These are phyloP conservation scores for Biscogniauxia marginata DNA, from an alignment of 2,329 filamentous ascomycete genomes.

Conservation along the genomic window DNA sequence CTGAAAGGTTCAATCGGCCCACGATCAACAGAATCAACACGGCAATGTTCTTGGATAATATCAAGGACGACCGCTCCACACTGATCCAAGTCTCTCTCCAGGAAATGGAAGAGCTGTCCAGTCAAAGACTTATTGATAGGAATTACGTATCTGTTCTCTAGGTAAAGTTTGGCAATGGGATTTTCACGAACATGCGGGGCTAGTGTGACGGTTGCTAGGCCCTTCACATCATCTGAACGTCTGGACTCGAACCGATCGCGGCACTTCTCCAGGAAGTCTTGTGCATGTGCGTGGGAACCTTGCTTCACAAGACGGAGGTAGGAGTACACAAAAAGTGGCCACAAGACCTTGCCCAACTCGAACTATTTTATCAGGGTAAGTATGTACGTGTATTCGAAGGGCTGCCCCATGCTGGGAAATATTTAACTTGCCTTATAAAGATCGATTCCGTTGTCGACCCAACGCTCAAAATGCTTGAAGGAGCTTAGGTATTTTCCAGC, in stretches of 20 bases:
- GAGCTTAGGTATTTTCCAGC: slow-evolving; percentile 71
- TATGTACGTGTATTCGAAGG: not conserved
- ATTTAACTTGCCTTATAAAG: slow-evolving; percentile 85
- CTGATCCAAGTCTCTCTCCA: slow-evolving; percentile 81
- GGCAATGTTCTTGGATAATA: slow-evolving; percentile 63
- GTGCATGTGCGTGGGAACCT: slow-evolving; percentile 69
- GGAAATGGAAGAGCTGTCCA: slow-evolving; percentile 78
- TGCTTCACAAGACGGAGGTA: slow-evolving; percentile 77
- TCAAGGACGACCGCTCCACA: slow-evolving; percentile 77
- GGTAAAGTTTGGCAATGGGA: slow-evolving; percentile 75
- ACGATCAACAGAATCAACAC: slow-evolving; percentile 56
- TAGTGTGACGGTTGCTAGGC: slow-evolving; percentile 70
- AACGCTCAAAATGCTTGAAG: slow-evolving; percentile 71
- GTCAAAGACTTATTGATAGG: slow-evolving; percentile 85
- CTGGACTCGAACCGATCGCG: slow-evolving; percentile 69
- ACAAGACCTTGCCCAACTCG: slow-evolving; percentile 82
- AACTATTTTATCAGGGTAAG: slow-evolving; percentile 52
- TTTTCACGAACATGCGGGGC: slow-evolving; percentile 79
- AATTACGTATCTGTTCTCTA: slow-evolving; percentile 82
- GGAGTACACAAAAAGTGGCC: slow-evolving; percentile 93
- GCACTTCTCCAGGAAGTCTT: slow-evolving; percentile 69
- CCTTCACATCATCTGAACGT: slow-evolving; percentile 77
- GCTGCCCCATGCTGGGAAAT: no score
- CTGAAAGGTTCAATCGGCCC: slow-evolving; percentile 65
- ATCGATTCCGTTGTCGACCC: slow-evolving; percentile 89